A percentile compares a stretch with the other conserved stretches of the same genome.
Evolutionary conservation across 345 rosid genomes (phyloP).

Genomic region (Sonneratia alba): DNA sequence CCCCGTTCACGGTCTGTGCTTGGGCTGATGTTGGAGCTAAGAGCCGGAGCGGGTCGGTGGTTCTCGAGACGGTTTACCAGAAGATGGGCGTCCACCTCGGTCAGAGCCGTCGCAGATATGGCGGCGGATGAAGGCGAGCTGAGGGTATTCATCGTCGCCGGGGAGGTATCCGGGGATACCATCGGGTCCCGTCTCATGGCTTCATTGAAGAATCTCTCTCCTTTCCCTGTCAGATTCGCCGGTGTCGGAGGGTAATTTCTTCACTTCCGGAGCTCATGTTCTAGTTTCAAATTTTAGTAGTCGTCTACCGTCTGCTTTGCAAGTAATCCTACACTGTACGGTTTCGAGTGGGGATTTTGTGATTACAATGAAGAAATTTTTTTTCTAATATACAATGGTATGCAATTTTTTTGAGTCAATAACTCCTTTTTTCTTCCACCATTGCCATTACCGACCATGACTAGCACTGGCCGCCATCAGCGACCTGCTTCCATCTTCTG

Average conservation of each 20-base stretch:
- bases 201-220: constrained; percentile 58
- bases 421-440: not conserved
- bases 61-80: not conserved
- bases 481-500: no score
- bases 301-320: not conserved
- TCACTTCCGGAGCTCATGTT: not conserved
- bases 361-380: no score
- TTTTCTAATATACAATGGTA: not conserved
- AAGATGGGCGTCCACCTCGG: constrained; percentile 11
- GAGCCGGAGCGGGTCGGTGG: not conserved
- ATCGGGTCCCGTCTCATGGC: constrained; percentile 83
- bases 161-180: constrained; percentile 88
- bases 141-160: constrained; percentile 68
- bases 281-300: not conserved
- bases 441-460: not conserved
- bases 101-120: constrained; percentile 30
- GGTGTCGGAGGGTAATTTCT: constrained; percentile 86
- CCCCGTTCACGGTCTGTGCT: not conserved
- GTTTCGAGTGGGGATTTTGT: not conserved
- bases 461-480: not conserved
- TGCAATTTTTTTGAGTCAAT: not conserved
- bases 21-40: not conserved
- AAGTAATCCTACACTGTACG: not conserved
- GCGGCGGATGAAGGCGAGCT: constrained; percentile 66
- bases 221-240: constrained; percentile 57